Percentiles rank a stretch among this genome's conserved stretches.
These are phyloP conservation scores for Colletotrichum karsti DNA, from an alignment of 2,329 filamentous ascomycete genomes.

Conservation along the genomic window DNA sequence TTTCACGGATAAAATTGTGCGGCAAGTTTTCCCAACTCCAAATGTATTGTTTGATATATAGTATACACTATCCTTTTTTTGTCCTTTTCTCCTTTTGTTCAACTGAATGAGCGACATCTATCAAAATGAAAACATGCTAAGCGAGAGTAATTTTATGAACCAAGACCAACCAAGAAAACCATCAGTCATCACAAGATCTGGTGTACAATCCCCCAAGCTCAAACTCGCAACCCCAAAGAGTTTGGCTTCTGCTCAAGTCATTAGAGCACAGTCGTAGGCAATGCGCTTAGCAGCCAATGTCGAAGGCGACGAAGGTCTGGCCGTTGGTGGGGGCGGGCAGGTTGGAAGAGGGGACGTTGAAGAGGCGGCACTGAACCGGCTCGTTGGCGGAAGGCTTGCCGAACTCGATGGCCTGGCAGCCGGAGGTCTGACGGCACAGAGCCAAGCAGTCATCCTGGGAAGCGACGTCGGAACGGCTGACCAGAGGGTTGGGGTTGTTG, in stretches of 20 bases:
- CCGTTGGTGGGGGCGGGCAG: slow-evolving; percentile 21
- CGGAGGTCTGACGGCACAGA: slow-evolving; percentile 25
- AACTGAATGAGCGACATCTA: not conserved
- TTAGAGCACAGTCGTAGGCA: not conserved
- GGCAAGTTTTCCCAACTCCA: not conserved
- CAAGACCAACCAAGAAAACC: slow-evolving; percentile 2
- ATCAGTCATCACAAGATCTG: slow-evolving; percentile 3
- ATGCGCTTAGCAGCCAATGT: slow-evolving; percentile 1
- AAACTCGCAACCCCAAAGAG: not conserved
- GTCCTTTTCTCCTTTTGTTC: not conserved
- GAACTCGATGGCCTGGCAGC: slow-evolving; percentile 39
- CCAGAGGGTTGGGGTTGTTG: slow-evolving; percentile 3
- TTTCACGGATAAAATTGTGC: too few species aligned
- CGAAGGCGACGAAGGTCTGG: slow-evolving; percentile 21
- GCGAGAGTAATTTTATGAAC: not conserved
- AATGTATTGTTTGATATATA: not conserved
- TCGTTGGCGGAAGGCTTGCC: slow-evolving; percentile 29
- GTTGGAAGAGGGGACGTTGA: slow-evolving; percentile 9
- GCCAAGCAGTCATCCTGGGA: slow-evolving; percentile 20
- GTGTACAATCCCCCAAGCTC: not conserved
- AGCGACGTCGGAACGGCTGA: slow-evolving; percentile 8
- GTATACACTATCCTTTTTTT: not conserved
- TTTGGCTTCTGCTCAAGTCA: not conserved
- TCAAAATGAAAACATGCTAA: not conserved
- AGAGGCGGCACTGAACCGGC: slow-evolving; percentile 21